Conservation (phyloP, 169 alveolate species). For the Pseudocohnilembus persalinus region DNA sequence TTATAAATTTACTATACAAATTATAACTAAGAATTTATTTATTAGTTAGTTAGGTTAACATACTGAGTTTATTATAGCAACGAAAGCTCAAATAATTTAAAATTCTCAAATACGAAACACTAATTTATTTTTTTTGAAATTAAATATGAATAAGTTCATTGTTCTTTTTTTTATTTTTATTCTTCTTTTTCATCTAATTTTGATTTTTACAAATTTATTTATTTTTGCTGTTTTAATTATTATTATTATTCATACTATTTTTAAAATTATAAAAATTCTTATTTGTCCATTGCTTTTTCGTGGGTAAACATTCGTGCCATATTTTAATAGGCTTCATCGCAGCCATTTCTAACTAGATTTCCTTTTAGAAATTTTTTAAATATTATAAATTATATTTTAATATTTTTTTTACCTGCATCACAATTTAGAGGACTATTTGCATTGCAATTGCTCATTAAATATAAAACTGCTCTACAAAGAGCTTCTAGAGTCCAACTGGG, state of each 20-base stretch:
- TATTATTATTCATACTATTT: neutral
- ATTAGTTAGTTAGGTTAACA: no score
- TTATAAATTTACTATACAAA: no score
- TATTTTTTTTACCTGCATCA: conserved; percentile 87
- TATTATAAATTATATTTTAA: neutral
- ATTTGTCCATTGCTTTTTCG: conserved; percentile 47
- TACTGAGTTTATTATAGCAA: no score
- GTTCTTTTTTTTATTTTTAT: no score
- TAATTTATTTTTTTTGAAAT: no score
- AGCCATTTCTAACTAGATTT: conserved; percentile 60
- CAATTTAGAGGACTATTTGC: conserved; percentile 97
- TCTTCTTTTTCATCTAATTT: no score
- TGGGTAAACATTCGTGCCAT: conserved; percentile 72
- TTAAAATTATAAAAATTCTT: neutral
- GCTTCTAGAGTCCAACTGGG: conserved; percentile 96
- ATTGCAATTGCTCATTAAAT: conserved; percentile 92
- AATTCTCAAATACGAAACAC: no score
- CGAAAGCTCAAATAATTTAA: no score
- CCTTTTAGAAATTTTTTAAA: conserved; percentile 20
- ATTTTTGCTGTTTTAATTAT: no score
- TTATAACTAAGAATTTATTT: no score
- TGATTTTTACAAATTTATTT: no score
- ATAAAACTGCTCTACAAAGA: conserved; percentile 91
- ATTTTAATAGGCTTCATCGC: conserved; percentile 57
- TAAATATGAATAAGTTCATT: no score